Evolutionary conservation across 441 rosid species (phyloP), one percentile per base, ranked within the genome.

Genomic region (Raphanus hybrid): DNA sequence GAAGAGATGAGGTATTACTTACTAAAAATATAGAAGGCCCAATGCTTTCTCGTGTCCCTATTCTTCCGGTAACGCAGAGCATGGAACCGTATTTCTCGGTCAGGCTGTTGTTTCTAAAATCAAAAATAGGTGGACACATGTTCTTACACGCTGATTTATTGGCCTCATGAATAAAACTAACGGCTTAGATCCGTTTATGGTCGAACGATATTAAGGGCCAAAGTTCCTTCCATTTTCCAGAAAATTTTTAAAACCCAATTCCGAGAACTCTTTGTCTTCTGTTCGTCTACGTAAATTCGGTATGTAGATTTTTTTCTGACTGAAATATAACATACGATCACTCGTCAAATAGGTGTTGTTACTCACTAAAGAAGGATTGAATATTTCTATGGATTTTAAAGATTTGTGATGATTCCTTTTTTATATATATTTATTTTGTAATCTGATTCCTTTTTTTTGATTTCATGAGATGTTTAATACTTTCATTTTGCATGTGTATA

Each of bases 101-200:
- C 55, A n/a, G 16, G 18, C 16, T n/a, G 16, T 6, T 52, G 58
- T 52, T 29, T 34, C 10, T 55, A 6, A 3, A 70, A 5, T 68
- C 68, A 43, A 71, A 71, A 65, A 71, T 71, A 77, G 72, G 4
- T 7, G 6, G 72, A 71, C 63, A 77, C 68, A 54, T 77, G 81
- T 71, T 67, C 0, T 8, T 10, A 34, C n/a, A 20, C 1, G 81
- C 76, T 77, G 61, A 71, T 54, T 58, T 29, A 64, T 65, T 71
- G 81, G 81, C 2, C 8, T 23, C 5, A 3, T 1, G 37, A 65
- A 58, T 37, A 45, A 65, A 71, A 77, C 81, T 65, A 77, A 77
- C 67, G 81, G 72, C 57, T 65, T 5, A 58, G 54, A 77, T 70
- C 14, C 4, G 29, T 64, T 43, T 65, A 64, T 39, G 60, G 70